Conservation (phyloP, 176 grass and related monocot species). For the Puya raimondii region DNA sequence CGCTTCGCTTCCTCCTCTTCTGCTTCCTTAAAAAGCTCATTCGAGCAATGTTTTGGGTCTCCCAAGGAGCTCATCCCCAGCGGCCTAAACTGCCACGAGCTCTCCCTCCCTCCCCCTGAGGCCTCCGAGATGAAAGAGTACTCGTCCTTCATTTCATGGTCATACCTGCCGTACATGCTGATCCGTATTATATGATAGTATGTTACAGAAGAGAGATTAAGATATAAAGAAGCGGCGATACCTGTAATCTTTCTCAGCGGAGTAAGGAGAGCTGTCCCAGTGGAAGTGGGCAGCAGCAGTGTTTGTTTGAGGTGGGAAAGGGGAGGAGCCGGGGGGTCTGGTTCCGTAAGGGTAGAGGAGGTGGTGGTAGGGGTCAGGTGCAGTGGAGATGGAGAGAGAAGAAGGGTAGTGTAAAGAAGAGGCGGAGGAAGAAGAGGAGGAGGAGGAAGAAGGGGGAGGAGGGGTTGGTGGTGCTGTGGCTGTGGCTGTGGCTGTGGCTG, state of each 20-base stretch:
- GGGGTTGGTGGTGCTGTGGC: slow-evolving; percentile 16
- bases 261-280: slow-evolving; percentile 41
- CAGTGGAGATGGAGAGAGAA: slow-evolving; percentile 12
- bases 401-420: background rate
- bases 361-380: slow-evolving; percentile 34
- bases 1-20: slow-evolving; percentile 23
- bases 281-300: slow-evolving; percentile 46
- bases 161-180: slow-evolving; percentile 18
- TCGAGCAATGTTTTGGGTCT: slow-evolving; percentile 18
- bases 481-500: slow-evolving; percentile 13
- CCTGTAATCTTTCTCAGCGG: slow-evolving; percentile 31
- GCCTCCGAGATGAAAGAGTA: slow-evolving; percentile 70
- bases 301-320: slow-evolving; percentile 20
- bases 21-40: slow-evolving; percentile 20
- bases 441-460: slow-evolving; percentile 9
- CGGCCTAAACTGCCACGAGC: slow-evolving; percentile 75
- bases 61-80: slow-evolving; percentile 37
- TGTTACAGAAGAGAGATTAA: background rate
- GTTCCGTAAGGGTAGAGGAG: slow-evolving; percentile 34
- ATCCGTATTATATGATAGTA: too few species aligned
- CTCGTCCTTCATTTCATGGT: slow-evolving; percentile 48
- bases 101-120: slow-evolving; percentile 36
- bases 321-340: slow-evolving; percentile 7
- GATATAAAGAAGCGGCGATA: background rate
- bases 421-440: slow-evolving; percentile 2